These are phyloP conservation scores for Echeveria elegans DNA, from an alignment of 164 flowering plant species.

Conservation along the genomic window DNA sequence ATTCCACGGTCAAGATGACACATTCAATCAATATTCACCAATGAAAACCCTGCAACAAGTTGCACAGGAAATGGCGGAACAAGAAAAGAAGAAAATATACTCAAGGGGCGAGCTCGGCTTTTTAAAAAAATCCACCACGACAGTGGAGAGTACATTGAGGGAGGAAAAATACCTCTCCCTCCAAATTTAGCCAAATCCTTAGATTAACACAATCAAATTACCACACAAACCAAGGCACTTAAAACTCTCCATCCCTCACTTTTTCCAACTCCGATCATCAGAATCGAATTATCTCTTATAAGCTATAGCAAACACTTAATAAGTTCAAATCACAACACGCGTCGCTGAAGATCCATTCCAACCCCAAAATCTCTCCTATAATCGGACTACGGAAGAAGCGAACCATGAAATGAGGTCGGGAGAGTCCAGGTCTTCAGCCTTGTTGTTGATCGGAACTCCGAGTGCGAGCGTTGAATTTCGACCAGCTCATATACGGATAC, in stretches of 20 bases:
- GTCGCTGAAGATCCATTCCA: background rate
- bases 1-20: background rate
- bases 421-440: no score
- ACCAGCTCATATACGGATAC: no score
- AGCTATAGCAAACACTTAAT: background rate
- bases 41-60: background rate
- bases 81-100: background rate
- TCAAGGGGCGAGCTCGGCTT: background rate
- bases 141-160: background rate
- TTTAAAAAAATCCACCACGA: background rate
- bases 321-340: background rate
- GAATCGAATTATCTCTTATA: background rate
- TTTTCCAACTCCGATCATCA: background rate
- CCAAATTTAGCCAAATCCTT: slow-evolving; percentile 5
- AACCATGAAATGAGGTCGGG: slow-evolving; percentile 7
- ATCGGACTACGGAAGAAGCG: background rate
- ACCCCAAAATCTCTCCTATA: background rate
- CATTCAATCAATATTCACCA: background rate
- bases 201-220: slow-evolving; percentile 3
- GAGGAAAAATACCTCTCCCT: background rate
- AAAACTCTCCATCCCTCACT: background rate
- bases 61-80: background rate
- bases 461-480: no score
- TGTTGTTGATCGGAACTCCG: no score
- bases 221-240: background rate